Evolutionary conservation across 805 yeast species (phyloP).

Genomic region (Lachancea quebecensis): DNA sequence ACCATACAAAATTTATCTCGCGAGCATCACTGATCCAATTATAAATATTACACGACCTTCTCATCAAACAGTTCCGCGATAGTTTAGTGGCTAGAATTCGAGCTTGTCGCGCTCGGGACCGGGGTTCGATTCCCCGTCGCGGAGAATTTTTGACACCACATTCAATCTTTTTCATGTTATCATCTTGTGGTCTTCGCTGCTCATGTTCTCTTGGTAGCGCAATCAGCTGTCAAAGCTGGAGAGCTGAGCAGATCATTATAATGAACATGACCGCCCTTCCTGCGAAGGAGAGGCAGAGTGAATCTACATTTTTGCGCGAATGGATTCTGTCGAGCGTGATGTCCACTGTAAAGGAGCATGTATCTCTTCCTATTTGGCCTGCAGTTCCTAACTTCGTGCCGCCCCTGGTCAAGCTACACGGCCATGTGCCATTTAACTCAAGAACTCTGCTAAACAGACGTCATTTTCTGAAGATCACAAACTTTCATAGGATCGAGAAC

Average conservation of each 20-base stretch:
- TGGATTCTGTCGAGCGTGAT: conserved; percentile 16
- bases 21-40: no score
- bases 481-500: conserved; percentile 18
- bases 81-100: conserved; percentile 27
- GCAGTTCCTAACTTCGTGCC: conserved; percentile 10
- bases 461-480: conserved; percentile 22
- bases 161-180: no score
- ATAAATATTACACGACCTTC: no score
- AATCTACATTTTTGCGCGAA: conserved; percentile 19
- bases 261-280: conserved; percentile 20
- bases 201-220: background rate
- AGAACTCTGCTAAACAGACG: conserved; percentile 9
- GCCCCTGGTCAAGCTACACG: conserved; percentile 1
- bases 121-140: conserved; percentile 27
- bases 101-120: conserved; percentile 26
- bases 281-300: conserved; percentile 13
- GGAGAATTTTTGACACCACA: conserved; percentile 12
- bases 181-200: no score
- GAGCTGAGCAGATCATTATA: no score
- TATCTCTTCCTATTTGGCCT: conserved; percentile 7
- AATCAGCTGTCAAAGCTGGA: background rate
- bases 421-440: conserved; percentile 9
- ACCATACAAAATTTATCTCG: no score
- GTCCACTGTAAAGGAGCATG: background rate
- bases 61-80: no score